These are phyloP conservation scores for Melanomma pulvis-pyrius DNA, from an alignment of 495 filamentous ascomycete genomes.

Conservation along the genomic window DNA sequence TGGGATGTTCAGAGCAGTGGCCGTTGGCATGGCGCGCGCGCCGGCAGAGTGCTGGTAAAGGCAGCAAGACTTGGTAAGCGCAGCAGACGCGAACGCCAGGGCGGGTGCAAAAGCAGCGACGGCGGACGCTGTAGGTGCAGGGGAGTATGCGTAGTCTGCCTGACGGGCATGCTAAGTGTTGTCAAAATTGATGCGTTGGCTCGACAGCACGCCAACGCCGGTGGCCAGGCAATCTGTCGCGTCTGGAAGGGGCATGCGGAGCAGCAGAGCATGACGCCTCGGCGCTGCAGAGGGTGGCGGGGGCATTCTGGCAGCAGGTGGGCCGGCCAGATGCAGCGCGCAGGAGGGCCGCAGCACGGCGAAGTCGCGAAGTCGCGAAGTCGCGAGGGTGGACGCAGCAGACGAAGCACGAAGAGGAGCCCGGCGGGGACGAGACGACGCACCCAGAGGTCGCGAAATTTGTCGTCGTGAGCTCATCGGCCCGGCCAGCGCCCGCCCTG, in stretches of 20 bases:
- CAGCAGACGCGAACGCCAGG: constrained; percentile 36
- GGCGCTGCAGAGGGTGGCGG: constrained; percentile 34
- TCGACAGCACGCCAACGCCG: constrained; percentile 40
- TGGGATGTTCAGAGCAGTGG: constrained; percentile 20
- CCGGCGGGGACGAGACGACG: background rate
- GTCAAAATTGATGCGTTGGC: constrained; percentile 43
- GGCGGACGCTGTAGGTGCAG: constrained; percentile 39
- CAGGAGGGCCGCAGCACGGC: background rate
- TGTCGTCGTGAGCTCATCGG: background rate
- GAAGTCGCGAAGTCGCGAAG: background rate
- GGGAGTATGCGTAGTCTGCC: constrained; percentile 41
- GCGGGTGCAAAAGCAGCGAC: constrained; percentile 37
- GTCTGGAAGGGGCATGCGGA: constrained; percentile 35
- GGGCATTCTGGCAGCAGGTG: constrained; percentile 20
- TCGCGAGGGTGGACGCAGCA: constrained; percentile 2
- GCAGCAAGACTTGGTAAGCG: constrained; percentile 38
- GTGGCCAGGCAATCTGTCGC: constrained; percentile 37
- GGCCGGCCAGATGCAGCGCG: background rate
- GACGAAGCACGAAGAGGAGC: background rate
- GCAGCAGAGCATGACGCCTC: constrained; percentile 21
- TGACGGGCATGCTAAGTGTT: constrained; percentile 40
- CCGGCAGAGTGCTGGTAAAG: constrained; percentile 28
- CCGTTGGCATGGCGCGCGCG: constrained; percentile 1
- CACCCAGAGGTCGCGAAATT: background rate
- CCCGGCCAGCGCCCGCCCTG: constrained; percentile 2